Conservation (phyloP, 352 stramenopile species). For the Lagenidium sp. region DNA sequence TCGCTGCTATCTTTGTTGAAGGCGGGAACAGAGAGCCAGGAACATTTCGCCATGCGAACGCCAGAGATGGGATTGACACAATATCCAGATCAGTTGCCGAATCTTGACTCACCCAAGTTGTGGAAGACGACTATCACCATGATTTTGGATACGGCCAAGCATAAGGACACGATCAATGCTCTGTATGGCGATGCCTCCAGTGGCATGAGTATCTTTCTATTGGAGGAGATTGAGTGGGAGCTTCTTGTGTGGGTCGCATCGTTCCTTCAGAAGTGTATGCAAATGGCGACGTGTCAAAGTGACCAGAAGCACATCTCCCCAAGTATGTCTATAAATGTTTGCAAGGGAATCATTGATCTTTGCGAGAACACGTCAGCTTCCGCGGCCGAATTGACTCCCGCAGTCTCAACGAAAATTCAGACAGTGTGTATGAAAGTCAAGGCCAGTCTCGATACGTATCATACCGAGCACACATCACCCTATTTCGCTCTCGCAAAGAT, state of each 20-base stretch:
- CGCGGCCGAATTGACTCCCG: conserved; percentile 43
- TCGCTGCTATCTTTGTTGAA: conserved; percentile 65
- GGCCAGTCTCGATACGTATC: conserved; percentile 51
- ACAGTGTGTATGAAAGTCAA: conserved; percentile 72
- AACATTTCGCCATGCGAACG: conserved; percentile 62
- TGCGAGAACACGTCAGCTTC: conserved; percentile 62
- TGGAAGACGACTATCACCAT: conserved; percentile 64
- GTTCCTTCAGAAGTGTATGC: conserved; percentile 71
- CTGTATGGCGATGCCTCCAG: conserved; percentile 55
- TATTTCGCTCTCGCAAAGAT: conserved; percentile 75
- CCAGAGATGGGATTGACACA: conserved; percentile 50
- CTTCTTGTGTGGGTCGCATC: conserved; percentile 59
- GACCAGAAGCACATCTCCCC: conserved; percentile 72
- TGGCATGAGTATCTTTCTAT: conserved; percentile 64
- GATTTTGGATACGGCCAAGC: conserved; percentile 69
- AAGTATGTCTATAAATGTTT: conserved; percentile 74
- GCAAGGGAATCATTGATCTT: conserved; percentile 67
- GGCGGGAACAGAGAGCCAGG: conserved; percentile 57
- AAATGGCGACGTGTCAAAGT: conserved; percentile 71
- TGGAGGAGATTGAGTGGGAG: conserved; percentile 77
- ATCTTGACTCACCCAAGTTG: conserved; percentile 59
- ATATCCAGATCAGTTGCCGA: conserved; percentile 51
- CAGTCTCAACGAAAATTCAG: conserved; percentile 52
- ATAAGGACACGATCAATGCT: conserved; percentile 66
- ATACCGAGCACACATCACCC: conserved; percentile 54